Evolutionary conservation across 352 stramenopile species (phyloP).

Genomic region (Phytophthora quininea): DNA sequence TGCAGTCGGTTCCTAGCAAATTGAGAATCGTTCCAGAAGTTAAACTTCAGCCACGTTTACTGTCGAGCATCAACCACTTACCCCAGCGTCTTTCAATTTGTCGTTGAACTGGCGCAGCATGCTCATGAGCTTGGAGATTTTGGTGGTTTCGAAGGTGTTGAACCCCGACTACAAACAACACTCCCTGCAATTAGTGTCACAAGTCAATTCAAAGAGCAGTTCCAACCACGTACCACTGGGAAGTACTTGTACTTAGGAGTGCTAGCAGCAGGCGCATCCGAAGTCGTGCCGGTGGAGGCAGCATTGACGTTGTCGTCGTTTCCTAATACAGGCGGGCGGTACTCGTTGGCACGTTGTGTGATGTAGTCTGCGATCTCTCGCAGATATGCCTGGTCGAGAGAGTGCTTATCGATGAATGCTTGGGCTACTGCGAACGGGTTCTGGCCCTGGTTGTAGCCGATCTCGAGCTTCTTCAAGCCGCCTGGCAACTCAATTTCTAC

Average conservation of each 20-base stretch:
- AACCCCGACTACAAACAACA: constrained; percentile 63
- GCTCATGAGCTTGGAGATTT: constrained; percentile 91
- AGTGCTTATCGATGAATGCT: constrained; percentile 96
- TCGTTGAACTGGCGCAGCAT: constrained; percentile 93
- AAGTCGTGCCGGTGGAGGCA: constrained; percentile 12
- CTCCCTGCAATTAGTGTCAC: constrained; percentile 12
- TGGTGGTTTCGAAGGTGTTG: constrained; percentile 93
- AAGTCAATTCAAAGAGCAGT: constrained; percentile 8
- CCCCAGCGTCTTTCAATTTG: constrained; percentile 55
- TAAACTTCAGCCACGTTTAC: neutral
- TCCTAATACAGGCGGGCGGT: constrained; percentile 71
- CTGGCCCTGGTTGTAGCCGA: constrained; percentile 98
- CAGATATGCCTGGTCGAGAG: constrained; percentile 94
- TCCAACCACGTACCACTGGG: constrained; percentile 48
- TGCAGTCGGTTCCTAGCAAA: constrained; percentile 14
- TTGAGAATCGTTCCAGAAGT: neutral
- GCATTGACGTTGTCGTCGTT: constrained; percentile 38
- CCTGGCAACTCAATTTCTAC: constrained; percentile 96
- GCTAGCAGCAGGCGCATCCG: constrained; percentile 7
- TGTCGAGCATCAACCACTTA: constrained; percentile 16
- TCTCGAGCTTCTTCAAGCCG: constrained; percentile 93
- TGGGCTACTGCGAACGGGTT: constrained; percentile 97
- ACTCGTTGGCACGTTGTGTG: constrained; percentile 87
- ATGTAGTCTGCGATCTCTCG: constrained; percentile 97
- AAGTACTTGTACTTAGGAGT: constrained; percentile 66